Base-by-base conservation (phyloP, 495 filamentous ascomycete species). In the Neurospora sp. region DNA sequence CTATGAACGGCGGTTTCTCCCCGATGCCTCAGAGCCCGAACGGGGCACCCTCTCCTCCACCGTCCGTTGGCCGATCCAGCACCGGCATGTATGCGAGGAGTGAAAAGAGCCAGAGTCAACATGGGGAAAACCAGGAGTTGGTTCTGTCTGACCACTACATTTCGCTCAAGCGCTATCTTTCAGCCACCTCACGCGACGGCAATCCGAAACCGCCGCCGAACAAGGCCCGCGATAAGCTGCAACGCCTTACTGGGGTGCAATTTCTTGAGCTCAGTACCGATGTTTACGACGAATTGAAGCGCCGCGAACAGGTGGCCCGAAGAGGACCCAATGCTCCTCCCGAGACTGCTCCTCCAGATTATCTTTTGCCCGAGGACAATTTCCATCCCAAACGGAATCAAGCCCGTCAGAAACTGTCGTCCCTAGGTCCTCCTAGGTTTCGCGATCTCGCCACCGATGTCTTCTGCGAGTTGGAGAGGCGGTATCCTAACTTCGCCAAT, bases 381-480 rank as follows among this genome's bases (percentile, higher is more conserved):
- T 98, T 98, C 83, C 96, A 99, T 83, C 93, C 93, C 27, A 98
- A 98, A 83, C 91, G 96, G 69, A 99, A 99, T 79, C 94, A 98
- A 81, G 96, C 96, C 8, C 88, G 96, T 70, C 93, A 97, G 83
- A 97, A 96, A 81, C 90, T 99, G 16, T 93, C 93, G 3, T 96
- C 93, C 1, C 88, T 98, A 9, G 92, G 93, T 35, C 88, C 91
- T 35, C 89, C 91, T 14, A 86, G 94, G 35, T 99, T 99, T 79
- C 87, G 93, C 72, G 95, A 98, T 76, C 86, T 99, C 6, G 96
- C 94, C 16, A 97, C 93, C 23, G 96, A 99, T 84, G 96, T 99
- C 16, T 98, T 94, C 79, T 96, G 90, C 80, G 96, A 99, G 77
- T 82, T 98, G 62, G 96, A 98, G 82, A 87, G 95, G 62, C 88